Base-by-base conservation (phyloP, 352 stramenopile species). In the Pythium guiyangense region DNA sequence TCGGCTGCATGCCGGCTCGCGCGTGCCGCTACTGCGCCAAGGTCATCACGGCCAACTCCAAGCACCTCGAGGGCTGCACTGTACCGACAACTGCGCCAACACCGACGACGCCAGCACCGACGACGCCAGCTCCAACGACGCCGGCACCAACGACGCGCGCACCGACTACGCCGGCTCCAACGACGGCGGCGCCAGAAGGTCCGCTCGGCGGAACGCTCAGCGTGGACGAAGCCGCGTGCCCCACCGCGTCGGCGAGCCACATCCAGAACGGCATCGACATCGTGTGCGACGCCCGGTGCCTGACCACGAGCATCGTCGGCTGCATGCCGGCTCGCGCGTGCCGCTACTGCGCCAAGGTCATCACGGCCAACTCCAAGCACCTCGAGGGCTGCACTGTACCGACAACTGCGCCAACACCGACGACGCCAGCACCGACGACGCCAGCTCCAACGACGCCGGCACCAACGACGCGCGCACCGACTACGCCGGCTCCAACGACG, bases 281-380 rank as follows among this genome's bases (percentile, higher is more conserved):
- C 49, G 46, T 72, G 40, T 5, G 53, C 15, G 14, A 60, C 63
- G 34, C 45, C 52, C 46, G 27, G 31, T 31, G 52, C 49, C 52
- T 71, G 60, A 71, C 46, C n/a, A 59, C 44, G 54, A 11, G 63
- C 5, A 52, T 74, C 6, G 53, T 57, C 12, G 67, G 67, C 43
- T 74, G 70, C 34, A 51, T 40, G 2, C 26, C 50, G 39, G 25
- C 20, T 6, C 35, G 34, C 11, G 27, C 22, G 8, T 69, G 67
- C 44, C 67, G 67, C 48, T 71, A 49, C 49, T 73, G 62, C 53
- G 27, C 40, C 39, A 57, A 25, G 39, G 63, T 60, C 25, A n/a
- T 68, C 10, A 35, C 35, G 15, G 46, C 61, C 5, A 72, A 59
- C n/a, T 59, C 57, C 12, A 6, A 37, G 4, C 52, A 68, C 17